Conservation (phyloP, 2,329 filamentous ascomycete species). For the Colletotrichum sp. region DNA sequence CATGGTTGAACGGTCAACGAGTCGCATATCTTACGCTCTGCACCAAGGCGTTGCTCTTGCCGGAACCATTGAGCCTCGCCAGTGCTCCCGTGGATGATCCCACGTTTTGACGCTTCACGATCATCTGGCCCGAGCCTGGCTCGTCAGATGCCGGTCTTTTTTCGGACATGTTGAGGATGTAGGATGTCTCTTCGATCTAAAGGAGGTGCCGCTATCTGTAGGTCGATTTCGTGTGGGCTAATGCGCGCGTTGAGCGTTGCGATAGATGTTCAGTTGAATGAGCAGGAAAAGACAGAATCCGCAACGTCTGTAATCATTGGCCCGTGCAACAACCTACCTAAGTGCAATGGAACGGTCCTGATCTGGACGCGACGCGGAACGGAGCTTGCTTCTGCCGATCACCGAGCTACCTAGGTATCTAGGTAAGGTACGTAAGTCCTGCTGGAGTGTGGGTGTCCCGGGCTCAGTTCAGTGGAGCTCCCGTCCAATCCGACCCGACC, state of each 20-base stretch:
- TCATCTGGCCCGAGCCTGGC: conserved; percentile 78
- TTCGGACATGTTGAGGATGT: conserved; percentile 75
- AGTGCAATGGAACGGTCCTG: not conserved
- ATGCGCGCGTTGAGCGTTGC: not conserved
- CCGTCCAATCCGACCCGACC: not conserved
- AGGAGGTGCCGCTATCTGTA: not conserved
- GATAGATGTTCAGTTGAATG: not conserved
- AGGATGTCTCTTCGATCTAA: not conserved
- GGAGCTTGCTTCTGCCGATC: conserved; percentile 20
- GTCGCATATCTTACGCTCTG: conserved; percentile 49
- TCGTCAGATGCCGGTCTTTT: conserved; percentile 90
- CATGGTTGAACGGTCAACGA: not conserved
- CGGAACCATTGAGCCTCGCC: conserved; percentile 56
- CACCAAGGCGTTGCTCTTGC: conserved; percentile 48
- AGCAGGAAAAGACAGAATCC: not conserved
- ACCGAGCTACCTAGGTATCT: not conserved
- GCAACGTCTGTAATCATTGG: not conserved
- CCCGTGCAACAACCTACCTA: not conserved
- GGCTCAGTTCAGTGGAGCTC: not conserved
- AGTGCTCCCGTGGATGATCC: conserved; percentile 53
- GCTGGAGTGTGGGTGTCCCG: not conserved
- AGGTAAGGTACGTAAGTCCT: not conserved
- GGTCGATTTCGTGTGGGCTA: not conserved
- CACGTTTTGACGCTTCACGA: conserved; percentile 88
- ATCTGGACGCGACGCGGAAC: not conserved